Conservation (phyloP, 73 alveolate genomes). For the Blepharisma japonicum region DNA sequence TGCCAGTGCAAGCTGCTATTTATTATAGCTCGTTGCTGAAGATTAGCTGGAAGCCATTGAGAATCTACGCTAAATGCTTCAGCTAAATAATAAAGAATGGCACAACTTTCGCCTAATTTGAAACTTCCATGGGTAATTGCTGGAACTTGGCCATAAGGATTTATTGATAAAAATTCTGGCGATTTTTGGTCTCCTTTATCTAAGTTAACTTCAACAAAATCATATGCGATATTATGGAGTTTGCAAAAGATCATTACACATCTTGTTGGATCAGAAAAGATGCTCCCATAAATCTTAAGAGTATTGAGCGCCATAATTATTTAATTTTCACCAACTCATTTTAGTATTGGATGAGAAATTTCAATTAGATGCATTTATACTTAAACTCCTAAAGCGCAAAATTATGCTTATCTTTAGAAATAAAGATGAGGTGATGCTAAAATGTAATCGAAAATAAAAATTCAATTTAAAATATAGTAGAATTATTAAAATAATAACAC, state of each 20-base stretch:
- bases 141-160: conserved; percentile 51
- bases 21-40: conserved; percentile 35
- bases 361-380: too few species aligned
- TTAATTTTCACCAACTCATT: too few species aligned
- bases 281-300: neutral
- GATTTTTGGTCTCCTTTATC: conserved; percentile 42
- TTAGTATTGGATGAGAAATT: too few species aligned
- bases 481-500: too few species aligned
- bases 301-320: too few species aligned
- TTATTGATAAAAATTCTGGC: conserved; percentile 35
- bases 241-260: conserved; percentile 49
- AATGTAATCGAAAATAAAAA: too few species aligned
- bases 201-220: conserved; percentile 33
- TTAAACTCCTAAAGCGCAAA: too few species aligned
- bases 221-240: conserved; percentile 38
- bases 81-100: conserved; percentile 58
- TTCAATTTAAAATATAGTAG: too few species aligned
- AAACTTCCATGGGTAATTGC: conserved; percentile 49
- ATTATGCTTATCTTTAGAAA: too few species aligned
- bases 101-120: conserved; percentile 46
- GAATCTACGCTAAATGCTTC: conserved; percentile 34
- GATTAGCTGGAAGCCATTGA: conserved; percentile 62
- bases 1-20: conserved; percentile 61
- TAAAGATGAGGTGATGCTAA: too few species aligned
- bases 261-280: conserved; percentile 51